Evolutionary conservation across 2,329 filamentous ascomycete species (phyloP), one percentile per base, ranked within the genome.

Genomic region (Gremmenia infestans): DNA sequence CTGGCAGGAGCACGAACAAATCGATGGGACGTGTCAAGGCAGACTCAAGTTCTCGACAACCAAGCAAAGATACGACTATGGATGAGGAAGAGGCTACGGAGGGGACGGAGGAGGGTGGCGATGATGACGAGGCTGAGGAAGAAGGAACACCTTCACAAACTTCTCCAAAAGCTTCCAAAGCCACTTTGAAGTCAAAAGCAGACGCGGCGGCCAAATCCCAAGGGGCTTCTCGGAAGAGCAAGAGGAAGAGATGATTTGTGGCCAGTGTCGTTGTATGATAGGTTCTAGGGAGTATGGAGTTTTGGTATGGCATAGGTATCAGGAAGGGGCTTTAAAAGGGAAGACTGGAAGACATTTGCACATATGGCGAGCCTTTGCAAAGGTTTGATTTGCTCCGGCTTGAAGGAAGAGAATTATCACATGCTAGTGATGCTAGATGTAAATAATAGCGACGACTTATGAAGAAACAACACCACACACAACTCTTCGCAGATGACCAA

Each of bases 1-100:
- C 63, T 28, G 65, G 62, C 19, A 61, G 67, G 54, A 62, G 62
- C 22, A 58, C 55, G 72, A 76, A 56, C 71, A 74, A 59, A 76
- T 77, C 63, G 23, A 74, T 75, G 52, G 74, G 72, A 12, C 76
- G 76, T 63, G 64, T 68, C 5, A 72, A 72, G 60, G 68, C 67
- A 48, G 72, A 72, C 52, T 70, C 70, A 14, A 65, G 67, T 32
- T 70, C 71, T 36, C 64, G 70, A 48, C 63, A 68, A 32, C 65
- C 63, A 32, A 70, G 69, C 52, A 69, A 67, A 32, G 66, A 69
- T 54, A 71, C 67, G 6, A 65, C 67, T 39, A 62, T 65, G 17
- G 65, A 67, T 50, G 66, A 67, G 22, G 71, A 70, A 12, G 71
- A 72, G 19, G 70, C 67, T 6, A 70, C 68, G n/a, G 65, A 66